These are phyloP conservation scores for Scortechinia acanthostroma DNA, from an alignment of 2,329 filamentous ascomycete species.

Conservation along the genomic window DNA sequence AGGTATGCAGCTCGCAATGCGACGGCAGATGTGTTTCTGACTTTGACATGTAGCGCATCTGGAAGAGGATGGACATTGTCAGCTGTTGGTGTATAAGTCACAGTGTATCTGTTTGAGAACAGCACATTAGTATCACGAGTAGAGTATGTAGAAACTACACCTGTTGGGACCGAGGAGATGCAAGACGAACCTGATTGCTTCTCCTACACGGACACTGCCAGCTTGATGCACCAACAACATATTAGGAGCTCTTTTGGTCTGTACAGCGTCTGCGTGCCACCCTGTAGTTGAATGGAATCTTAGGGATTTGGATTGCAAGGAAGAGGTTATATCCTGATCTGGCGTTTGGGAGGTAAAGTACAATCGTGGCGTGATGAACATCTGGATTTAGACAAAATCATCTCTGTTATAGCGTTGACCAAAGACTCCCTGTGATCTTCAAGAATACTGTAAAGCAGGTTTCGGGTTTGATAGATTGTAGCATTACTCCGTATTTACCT, in stretches of 20 bases:
- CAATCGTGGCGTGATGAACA: constrained; percentile 30
- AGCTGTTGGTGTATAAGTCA: constrained; percentile 83
- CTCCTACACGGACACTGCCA: constrained; percentile 1
- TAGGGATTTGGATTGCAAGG: neutral
- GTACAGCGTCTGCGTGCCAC: neutral
- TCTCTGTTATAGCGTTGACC: constrained; percentile 11
- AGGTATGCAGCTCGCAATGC: constrained; percentile 90
- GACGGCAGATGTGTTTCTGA: constrained; percentile 87
- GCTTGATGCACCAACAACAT: neutral
- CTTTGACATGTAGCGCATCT: constrained; percentile 71
- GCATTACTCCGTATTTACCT: too few species aligned
- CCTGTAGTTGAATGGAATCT: neutral
- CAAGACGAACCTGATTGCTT: neutral
- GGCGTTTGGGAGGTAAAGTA: constrained; percentile 27
- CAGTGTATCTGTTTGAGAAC: constrained; percentile 82
- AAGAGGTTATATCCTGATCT: constrained; percentile 15
- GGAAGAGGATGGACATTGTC: constrained; percentile 88
- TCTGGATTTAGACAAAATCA: constrained; percentile 14
- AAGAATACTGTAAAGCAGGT: too few species aligned
- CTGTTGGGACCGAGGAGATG: constrained; percentile 7
- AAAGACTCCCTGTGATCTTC: too few species aligned
- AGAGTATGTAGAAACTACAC: constrained; percentile 87
- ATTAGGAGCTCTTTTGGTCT: neutral
- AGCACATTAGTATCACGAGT: constrained; percentile 86
- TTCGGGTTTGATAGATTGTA: too few species aligned